Evolutionary conservation across 1,139 yeast species (phyloP).

Genomic region (Hansenula anomala): DNA sequence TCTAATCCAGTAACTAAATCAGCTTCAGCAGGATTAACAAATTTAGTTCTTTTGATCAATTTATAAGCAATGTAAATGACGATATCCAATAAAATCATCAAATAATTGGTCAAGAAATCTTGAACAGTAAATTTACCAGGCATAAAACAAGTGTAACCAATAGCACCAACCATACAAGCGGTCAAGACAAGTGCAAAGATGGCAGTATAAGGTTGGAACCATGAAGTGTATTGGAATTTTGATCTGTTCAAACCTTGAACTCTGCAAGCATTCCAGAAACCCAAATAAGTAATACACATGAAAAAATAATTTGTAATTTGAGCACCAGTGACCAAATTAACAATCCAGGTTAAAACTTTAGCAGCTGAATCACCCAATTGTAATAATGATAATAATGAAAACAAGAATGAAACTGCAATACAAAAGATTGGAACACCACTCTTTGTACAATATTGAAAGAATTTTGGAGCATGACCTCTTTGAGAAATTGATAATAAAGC

Average conservation of each 20-base stretch:
- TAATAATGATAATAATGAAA: slow-evolving; percentile 27
- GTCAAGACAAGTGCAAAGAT: not conserved
- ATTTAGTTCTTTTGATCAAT: slow-evolving; percentile 43
- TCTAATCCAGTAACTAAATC: slow-evolving; percentile 49
- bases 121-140: not conserved
- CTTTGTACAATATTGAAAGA: slow-evolving; percentile 38
- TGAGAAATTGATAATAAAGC: slow-evolving; percentile 51
- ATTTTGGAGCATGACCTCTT: slow-evolving; percentile 55
- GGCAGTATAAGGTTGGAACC: not conserved
- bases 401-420: slow-evolving; percentile 35
- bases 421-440: slow-evolving; percentile 51
- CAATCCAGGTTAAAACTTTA: slow-evolving; percentile 60
- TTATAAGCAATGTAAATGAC: slow-evolving; percentile 53
- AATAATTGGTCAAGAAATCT: slow-evolving; percentile 8
- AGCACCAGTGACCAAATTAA: slow-evolving; percentile 62
- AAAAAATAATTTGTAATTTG: slow-evolving; percentile 60
- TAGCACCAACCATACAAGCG: not conserved
- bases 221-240: not conserved
- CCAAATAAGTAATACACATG: slow-evolving; percentile 53
- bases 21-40: slow-evolving; percentile 44
- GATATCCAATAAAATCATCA: slow-evolving; percentile 62
- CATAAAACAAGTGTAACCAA: not conserved
- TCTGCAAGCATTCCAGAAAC: slow-evolving; percentile 55
- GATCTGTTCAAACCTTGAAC: not conserved
- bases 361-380: slow-evolving; percentile 48